Evolutionary conservation across 2,329 filamentous ascomycete genomes (phyloP).

Genomic region (Trematosphaeria pertusa): DNA sequence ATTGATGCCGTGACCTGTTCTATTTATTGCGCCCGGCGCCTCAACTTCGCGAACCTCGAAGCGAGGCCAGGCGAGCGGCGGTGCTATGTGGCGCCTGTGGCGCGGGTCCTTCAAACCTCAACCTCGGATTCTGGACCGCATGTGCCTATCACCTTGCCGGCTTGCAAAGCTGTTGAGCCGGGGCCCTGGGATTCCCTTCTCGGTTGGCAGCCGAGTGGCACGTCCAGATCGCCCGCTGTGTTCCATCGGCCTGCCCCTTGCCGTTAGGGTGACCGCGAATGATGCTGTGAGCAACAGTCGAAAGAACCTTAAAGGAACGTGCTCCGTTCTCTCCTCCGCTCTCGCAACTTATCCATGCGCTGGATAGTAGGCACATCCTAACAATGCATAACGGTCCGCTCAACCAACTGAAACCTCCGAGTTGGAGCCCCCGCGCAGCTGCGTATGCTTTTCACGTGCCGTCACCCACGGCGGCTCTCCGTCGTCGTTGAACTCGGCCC

Average conservation of each 20-base stretch:
- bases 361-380: background rate
- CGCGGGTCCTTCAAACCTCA: background rate
- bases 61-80: background rate
- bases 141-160: no score
- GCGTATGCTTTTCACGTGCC: no score
- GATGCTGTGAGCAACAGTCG: background rate
- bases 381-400: background rate
- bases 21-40: constrained; percentile 5
- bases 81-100: background rate
- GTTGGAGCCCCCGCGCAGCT: no score
- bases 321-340: background rate
- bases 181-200: background rate
- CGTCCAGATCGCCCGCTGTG: background rate
- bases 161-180: no score
- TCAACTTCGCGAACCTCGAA: background rate
- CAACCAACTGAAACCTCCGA: no score
- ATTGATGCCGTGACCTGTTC: constrained; percentile 12
- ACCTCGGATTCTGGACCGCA: no score
- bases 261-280: no score
- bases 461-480: constrained; percentile 73
- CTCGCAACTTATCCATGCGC: background rate
- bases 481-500: constrained; percentile 64
- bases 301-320: background rate
- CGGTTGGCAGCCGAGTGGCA: background rate
- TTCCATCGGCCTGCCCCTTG: background rate